These are phyloP conservation scores for Gamsiella multidivaricata DNA, from an alignment of 192 early-diverging fungal species.

Conservation along the genomic window DNA sequence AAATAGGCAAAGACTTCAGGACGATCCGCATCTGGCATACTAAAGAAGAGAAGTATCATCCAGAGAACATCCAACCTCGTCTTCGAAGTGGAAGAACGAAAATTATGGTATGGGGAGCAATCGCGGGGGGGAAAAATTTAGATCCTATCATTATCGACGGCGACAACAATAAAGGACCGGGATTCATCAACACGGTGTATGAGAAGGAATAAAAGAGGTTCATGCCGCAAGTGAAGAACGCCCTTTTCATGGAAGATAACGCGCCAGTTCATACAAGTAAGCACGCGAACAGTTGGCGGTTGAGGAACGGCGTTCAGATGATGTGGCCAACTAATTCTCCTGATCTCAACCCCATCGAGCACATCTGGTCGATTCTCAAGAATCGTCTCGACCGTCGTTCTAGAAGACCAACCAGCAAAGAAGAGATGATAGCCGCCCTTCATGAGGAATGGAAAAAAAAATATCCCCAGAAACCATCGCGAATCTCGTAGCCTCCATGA, in stretches of 20 bases:
- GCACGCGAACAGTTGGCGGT: too few relatives aligned
- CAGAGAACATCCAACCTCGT: too few relatives aligned
- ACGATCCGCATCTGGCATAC: neutral
- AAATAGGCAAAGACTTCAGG: conserved; percentile 3
- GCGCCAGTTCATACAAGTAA: neutral
- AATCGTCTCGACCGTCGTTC: neutral
- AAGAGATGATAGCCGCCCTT: conserved; percentile 1
- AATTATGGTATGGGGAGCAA: too few relatives aligned
- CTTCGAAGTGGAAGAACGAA: too few relatives aligned
- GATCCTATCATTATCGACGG: neutral
- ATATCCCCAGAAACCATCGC: too few relatives aligned
- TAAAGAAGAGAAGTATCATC: neutral
- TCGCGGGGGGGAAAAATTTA: neutral
- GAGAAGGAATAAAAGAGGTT: neutral
- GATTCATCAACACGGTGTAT: too few relatives aligned
- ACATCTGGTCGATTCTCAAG: neutral
- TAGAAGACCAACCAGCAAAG: neutral
- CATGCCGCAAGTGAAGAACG: neutral
- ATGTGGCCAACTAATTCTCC: neutral
- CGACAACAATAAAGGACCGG: neutral
- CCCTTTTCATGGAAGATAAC: neutral
- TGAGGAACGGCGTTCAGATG: neutral
- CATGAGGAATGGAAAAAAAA: too few relatives aligned
- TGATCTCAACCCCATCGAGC: neutral
- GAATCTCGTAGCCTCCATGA: too few relatives aligned